Base-by-base conservation (phyloP, 1,284 basidiomycete species). In the Pterula multifida region DNA sequence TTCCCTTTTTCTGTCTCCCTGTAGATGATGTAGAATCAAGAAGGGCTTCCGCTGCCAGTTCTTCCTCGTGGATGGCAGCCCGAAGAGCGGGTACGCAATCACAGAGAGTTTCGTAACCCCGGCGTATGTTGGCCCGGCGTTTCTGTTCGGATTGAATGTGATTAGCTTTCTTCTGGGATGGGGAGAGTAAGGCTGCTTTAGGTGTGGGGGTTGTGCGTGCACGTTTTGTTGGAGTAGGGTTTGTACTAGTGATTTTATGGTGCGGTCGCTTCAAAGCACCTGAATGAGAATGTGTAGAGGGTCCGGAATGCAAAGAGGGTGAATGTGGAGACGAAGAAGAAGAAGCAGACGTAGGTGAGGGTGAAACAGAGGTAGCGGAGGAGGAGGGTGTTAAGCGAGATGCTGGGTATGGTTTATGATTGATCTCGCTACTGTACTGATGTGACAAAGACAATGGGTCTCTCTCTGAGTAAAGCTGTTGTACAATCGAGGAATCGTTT, bases 131-230 rank as follows among this genome's bases (percentile, higher is more conserved):
- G 19, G 89, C 89, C n/a, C 91, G 76, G 22, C 91, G 78, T 65
- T 93, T 93, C 68, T 92, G 90, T 65, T 87, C 85, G 3, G 81
- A 85, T 57, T 91, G 88, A 55, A 94, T 94, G 61, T 94, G 90
- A 59, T 94, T 94, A 36, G 88, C 89, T 63, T 92, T 91, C 65
- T 94, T 94, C 68, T 94, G 90, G 6, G 84, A 85, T 0, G 81
- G 75, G 0, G 83, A 79, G 15, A 90, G 69, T 15, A 88, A 67
- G 19, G 9, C 39, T n/a, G n/a, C 17, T 42, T 42, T 42, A 17
- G 9, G 9, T 17, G 39, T 4, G 17, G 39, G 4, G 21, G 39
- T 42, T 17, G 39, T 42, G 21, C 39, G 39, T 4, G 39, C 4
- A 6, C 39, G 39, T 22, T 42, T 42, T 4, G 39, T 9, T 22